These are phyloP conservation scores for Exophiala sideris DNA, from an alignment of 2,329 filamentous ascomycete species.

Conservation along the genomic window DNA sequence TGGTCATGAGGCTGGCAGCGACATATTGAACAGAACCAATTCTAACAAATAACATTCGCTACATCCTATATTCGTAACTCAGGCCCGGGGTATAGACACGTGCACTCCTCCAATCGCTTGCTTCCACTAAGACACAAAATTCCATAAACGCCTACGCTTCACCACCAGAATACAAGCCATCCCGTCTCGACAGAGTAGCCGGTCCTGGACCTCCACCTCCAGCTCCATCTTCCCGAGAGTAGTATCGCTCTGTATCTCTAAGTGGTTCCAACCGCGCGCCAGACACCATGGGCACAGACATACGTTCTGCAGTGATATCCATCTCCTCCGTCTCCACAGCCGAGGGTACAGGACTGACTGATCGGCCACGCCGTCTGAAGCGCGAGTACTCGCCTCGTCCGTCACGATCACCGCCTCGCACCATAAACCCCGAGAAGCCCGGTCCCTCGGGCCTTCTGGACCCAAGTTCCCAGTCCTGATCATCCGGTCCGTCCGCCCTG, in stretches of 20 bases:
- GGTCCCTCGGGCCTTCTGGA: constrained; percentile 9
- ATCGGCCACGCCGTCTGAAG: constrained; percentile 3
- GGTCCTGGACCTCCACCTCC: constrained; percentile 10
- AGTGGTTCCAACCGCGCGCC: too few species aligned
- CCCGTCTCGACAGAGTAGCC: constrained; percentile 8
- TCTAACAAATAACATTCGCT: background rate
- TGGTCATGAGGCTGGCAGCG: constrained; percentile 71
- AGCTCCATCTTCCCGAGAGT: background rate
- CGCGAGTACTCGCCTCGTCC: constrained; percentile 20
- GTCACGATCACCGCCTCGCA: constrained; percentile 17
- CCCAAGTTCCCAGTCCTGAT: constrained; percentile 26
- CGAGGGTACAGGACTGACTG: background rate
- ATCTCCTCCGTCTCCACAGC: background rate
- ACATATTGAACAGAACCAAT: constrained; percentile 55
- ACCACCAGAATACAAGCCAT: constrained; percentile 9
- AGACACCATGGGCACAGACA: background rate
- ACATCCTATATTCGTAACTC: background rate
- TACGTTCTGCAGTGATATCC: background rate
- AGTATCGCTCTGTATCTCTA: background rate
- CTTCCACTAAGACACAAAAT: background rate
- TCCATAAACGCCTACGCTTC: constrained; percentile 16
- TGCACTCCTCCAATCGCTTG: background rate
- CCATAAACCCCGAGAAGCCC: constrained; percentile 21
- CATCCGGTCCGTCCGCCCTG: constrained; percentile 21
- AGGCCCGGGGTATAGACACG: background rate